A percentile compares a stretch with the other conserved stretches of the same genome.
Evolutionary conservation across 768 basidiomycete species (phyloP).

Genomic region (Rhizopogon vesiculosus): DNA sequence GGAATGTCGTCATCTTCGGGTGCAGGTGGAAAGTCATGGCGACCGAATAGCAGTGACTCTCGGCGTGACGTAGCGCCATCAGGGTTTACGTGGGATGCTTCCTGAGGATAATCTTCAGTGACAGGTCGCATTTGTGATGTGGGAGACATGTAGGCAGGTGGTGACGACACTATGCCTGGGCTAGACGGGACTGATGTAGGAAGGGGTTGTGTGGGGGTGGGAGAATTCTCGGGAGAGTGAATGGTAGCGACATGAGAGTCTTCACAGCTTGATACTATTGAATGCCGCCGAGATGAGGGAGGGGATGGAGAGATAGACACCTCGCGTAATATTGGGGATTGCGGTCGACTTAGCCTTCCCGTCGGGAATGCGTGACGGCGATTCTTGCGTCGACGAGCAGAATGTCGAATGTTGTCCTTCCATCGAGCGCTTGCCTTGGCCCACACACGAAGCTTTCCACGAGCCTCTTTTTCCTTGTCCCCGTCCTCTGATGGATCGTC

Average conservation of each 20-base stretch:
- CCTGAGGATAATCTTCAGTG: conserved; percentile 5
- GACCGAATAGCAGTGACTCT: conserved; percentile 4
- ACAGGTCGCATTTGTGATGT: conserved; percentile 14
- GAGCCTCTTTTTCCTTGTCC: conserved; percentile 40
- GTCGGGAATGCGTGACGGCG: background rate
- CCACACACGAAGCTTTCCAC: conserved; percentile 57
- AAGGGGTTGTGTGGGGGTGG: conserved; percentile 2
- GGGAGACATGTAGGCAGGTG: conserved; percentile 42
- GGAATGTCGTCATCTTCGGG: conserved; percentile 16
- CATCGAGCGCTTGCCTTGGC: conserved; percentile 62
- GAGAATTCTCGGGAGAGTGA: background rate
- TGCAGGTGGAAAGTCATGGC: background rate
- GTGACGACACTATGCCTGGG: conserved; percentile 23
- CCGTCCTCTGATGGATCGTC: conserved; percentile 26
- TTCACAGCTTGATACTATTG: conserved; percentile 16
- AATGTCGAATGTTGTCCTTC: conserved; percentile 56
- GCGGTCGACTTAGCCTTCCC: conserved; percentile 7
- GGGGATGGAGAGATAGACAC: conserved; percentile 5
- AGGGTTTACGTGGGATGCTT: conserved; percentile 3
- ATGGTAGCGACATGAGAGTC: background rate
- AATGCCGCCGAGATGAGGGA: conserved; percentile 22
- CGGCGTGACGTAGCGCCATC: conserved; percentile 8
- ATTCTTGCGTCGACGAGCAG: conserved; percentile 53
- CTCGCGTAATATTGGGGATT: conserved; percentile 15
- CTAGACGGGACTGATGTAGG: conserved; percentile 6